Evolutionary conservation across 495 filamentous ascomycete genomes (phyloP).

Genomic region (Aspergillus nidulans): DNA sequence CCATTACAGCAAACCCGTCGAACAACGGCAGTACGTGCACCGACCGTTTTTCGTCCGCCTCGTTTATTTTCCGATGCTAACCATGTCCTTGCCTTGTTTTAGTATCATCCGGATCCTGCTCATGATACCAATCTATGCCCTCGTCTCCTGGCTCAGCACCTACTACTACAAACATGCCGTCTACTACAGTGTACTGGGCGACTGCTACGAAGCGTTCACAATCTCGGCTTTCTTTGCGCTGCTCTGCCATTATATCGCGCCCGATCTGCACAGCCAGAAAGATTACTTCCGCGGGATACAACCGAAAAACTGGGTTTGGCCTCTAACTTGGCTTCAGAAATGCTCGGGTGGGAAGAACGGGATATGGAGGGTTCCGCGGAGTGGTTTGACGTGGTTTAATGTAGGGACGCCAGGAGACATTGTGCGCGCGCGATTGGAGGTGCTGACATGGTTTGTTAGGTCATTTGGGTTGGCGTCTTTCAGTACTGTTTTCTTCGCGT

Average conservation of each 20-base stretch:
- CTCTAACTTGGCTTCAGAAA: constrained; percentile 58
- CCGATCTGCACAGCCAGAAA: constrained; percentile 79
- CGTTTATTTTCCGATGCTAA: constrained; percentile 4
- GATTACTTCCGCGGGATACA: constrained; percentile 73
- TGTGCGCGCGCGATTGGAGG: not conserved
- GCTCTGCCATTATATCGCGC: constrained; percentile 77
- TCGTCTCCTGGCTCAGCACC: constrained; percentile 73
- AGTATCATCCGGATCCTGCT: constrained; percentile 89
- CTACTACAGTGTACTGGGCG: constrained; percentile 75
- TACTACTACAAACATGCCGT: constrained; percentile 74
- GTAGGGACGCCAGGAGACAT: constrained; percentile 26
- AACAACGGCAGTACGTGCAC: constrained; percentile 75
- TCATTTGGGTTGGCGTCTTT: constrained; percentile 82
- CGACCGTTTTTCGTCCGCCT: constrained; percentile 20
- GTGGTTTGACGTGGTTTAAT: constrained; percentile 92
- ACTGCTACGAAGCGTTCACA: constrained; percentile 91
- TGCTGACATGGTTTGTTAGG: constrained; percentile 35
- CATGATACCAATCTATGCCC: constrained; percentile 83
- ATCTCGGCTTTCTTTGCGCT: constrained; percentile 91
- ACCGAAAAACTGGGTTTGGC: constrained; percentile 71
- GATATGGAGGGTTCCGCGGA: constrained; percentile 67
- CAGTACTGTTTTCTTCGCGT: constrained; percentile 88
- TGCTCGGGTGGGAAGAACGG: constrained; percentile 64
- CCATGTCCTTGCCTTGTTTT: constrained; percentile 22
- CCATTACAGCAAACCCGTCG: constrained; percentile 76